Conservation (phyloP, 257 asterid genomes). For the Przewalskia tangutica region DNA sequence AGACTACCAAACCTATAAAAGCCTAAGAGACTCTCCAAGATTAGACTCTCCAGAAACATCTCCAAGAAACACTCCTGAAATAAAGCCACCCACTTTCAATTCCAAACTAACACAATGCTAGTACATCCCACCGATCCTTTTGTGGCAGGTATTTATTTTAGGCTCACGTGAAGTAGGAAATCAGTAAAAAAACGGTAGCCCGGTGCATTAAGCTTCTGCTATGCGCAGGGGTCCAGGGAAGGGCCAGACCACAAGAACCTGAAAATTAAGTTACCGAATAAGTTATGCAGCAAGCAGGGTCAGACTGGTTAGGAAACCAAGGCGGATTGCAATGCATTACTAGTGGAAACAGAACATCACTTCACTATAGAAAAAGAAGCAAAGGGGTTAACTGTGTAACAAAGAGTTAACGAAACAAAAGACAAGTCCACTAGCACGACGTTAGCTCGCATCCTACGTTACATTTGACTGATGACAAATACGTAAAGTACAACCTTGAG, state of each 20-base stretch:
- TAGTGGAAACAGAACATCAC: not conserved
- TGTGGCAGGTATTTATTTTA: not conserved
- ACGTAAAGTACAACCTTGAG: constrained; percentile 41
- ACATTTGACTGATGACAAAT: constrained; percentile 33
- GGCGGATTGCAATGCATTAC: not conserved
- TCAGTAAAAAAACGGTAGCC: too few species aligned
- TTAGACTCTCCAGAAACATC: too few species aligned
- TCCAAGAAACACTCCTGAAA: too few species aligned
- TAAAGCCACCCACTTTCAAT: too few species aligned
- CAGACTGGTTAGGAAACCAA: not conserved
- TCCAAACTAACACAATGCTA: too few species aligned
- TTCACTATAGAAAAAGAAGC: not conserved
- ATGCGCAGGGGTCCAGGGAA: too few species aligned
- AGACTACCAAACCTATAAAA: too few species aligned
- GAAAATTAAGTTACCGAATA: not conserved
- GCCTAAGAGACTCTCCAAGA: too few species aligned
- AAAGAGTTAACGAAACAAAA: not conserved
- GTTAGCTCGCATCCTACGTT: constrained; percentile 45
- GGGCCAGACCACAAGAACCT: not conserved
- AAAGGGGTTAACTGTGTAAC: not conserved
- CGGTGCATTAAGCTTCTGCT: too few species aligned
- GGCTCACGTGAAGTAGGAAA: not conserved
- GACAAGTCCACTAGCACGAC: constrained; percentile 31
- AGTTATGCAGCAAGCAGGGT: not conserved
- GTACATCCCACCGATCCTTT: not conserved